Conservation (phyloP, 108 stramenopile genomes). For the Pseudonitzschia delicatissima region DNA sequence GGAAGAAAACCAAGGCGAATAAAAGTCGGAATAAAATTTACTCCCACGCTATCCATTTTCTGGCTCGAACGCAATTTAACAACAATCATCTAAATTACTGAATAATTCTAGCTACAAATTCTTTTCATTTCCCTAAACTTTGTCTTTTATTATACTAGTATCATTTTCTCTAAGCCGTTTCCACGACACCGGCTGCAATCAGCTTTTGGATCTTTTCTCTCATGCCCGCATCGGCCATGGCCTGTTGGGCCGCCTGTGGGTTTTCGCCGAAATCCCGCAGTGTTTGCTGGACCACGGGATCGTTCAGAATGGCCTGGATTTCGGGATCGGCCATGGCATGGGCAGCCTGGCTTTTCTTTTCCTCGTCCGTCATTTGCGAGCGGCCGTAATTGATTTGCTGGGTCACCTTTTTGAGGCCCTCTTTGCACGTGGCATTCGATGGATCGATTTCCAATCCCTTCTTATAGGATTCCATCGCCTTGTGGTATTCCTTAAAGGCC, state of each 20-base stretch:
- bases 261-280: conserved; percentile 94
- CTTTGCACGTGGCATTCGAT: conserved; percentile 86
- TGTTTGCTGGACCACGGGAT: conserved; percentile 96
- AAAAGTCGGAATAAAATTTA: neutral
- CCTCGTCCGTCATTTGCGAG: conserved; percentile 81
- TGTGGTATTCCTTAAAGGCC: conserved; percentile 96
- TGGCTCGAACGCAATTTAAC: too few relatives aligned
- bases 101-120: too few relatives aligned
- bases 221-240: conserved; percentile 86
- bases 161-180: conserved; percentile 67
- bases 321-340: conserved; percentile 99
- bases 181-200: conserved; percentile 95
- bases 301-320: conserved; percentile 92
- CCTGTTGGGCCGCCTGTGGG: conserved; percentile 87
- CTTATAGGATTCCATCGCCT: conserved; percentile 95
- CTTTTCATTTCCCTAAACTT: too few relatives aligned
- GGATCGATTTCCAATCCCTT: conserved; percentile 88
- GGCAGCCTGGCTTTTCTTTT: conserved; percentile 90
- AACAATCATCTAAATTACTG: too few relatives aligned
- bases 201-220: conserved; percentile 96
- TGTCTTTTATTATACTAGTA: too few relatives aligned
- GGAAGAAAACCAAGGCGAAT: conserved; percentile 7
- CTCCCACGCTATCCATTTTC: too few relatives aligned
- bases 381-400: conserved; percentile 73
- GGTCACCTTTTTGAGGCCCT: conserved; percentile 86